These are phyloP conservation scores for Diplodia seriata DNA, from an alignment of 2,329 filamentous ascomycete genomes.

Conservation along the genomic window DNA sequence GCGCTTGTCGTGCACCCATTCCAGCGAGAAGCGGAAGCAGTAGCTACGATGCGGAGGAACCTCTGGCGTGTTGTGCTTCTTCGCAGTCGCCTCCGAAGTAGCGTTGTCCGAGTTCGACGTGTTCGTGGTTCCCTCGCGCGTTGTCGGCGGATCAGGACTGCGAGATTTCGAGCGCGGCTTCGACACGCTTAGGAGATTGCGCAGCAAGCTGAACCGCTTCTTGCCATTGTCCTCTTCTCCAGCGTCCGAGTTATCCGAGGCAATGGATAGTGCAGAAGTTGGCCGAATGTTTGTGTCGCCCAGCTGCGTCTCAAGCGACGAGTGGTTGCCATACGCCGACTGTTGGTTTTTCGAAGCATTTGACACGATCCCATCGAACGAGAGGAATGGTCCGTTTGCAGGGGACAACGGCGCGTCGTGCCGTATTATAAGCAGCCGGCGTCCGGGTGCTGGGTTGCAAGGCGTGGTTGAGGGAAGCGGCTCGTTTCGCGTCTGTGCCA, in stretches of 20 bases:
- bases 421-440: conserved; percentile 86
- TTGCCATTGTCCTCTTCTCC: conserved; percentile 51
- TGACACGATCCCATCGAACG: conserved; percentile 66
- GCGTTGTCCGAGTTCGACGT: conserved; percentile 34
- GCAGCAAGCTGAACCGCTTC: conserved; percentile 68
- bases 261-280: conserved; percentile 40
- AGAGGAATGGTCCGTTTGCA: conserved; percentile 63
- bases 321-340: conserved; percentile 12
- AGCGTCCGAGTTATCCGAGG: conserved; percentile 44
- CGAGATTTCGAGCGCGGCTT: conserved; percentile 53
- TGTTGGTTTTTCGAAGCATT: conserved; percentile 40
- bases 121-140: conserved; percentile 34
- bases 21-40: conserved; percentile 77
- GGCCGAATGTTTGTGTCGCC: conserved; percentile 43
- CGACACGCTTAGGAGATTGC: conserved; percentile 65
- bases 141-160: conserved; percentile 38
- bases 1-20: conserved; percentile 64
- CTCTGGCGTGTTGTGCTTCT: conserved; percentile 47
- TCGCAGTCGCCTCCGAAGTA: conserved; percentile 29
- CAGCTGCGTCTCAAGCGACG: conserved; percentile 22
- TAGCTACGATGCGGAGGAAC: conserved; percentile 64
- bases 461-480: conserved; percentile 76
- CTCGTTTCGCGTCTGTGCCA: conserved; percentile 64
- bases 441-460: conserved; percentile 83
- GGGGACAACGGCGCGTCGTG: conserved; percentile 70